Evolutionary conservation across 1,139 yeast species (phyloP), one percentile per base, ranked within the genome.

Genomic region (Taphrina confusa): DNA sequence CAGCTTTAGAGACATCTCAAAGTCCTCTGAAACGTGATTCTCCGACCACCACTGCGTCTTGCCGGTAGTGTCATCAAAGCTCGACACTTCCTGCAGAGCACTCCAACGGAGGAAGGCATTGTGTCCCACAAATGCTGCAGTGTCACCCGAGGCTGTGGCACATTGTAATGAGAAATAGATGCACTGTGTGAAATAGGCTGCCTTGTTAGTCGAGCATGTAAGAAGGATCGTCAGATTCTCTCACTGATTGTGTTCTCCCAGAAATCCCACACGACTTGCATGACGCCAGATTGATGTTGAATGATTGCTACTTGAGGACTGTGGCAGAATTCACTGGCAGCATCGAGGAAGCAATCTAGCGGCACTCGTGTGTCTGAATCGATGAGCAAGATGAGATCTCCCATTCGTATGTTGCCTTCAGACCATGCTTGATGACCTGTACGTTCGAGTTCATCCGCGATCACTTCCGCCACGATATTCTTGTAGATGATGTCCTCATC

Each of bases 321-420:
- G 25, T 54, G 47, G 18, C 51, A 51, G 37, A 62, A 62, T 34
- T 62, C 65, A 9, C 61, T 61, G 9, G 65, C 65, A 2, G 65
- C 65, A 23, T 63, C 65, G 12, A 63, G 57, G 30, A 63, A 61
- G 33, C 65, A 62, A 34, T 62, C 65, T 12, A 39, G 55, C 1
- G 65, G 64, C 12, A 62, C 62, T 5, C 65, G 60, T 4, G 65
- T 63, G 28, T 63, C 65, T 2, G 64, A 62, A 27, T 63, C 65
- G 30, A 63, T 54, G n/a, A 62, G 51, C 40, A 63, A 30, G 36
- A 63, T 63, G 20, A 63, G 20, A n/a, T 63, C 65, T 11, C 65
- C 65, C 31, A 63, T 36, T 9, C 65, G 54, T 33, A 62, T 62
- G 45, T 61, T 52, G 9, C 65, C 65, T 3, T 50, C 64, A 1